Base-by-base conservation (phyloP, 2,329 filamentous ascomycete genomes). In the Pseudocercospora fijiensis region DNA sequence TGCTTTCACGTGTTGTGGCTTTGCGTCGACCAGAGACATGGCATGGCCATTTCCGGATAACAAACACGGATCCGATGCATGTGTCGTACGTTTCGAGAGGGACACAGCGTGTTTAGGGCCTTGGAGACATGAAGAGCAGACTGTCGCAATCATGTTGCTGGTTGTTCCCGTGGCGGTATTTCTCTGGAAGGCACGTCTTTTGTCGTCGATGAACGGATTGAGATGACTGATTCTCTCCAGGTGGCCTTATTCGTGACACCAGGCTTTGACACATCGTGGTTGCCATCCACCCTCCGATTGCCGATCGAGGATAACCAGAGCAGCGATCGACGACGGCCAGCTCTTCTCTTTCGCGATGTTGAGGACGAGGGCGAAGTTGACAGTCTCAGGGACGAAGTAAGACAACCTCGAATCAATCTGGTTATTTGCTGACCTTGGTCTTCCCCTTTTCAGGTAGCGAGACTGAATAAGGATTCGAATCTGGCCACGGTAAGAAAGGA, bases 1-100 rank as follows among this genome's bases (percentile, higher is more conserved):
- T 71, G 74, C 81, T 0, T 82, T 90, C 30, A 73, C 83, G 7
- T 92, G 89, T 77, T 92, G 89, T 68, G 89, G 89, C 0, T 79
- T 90, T 33, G 81, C 81, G 61, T 82, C 79, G 4, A 72, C 85
- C 27, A 75, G 73, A 28, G 88, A 92, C 70, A 84, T 83, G 68
- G 83, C 84, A 0, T 90, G 83, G 79, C 89, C 89, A 0, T 90
- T 89, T 63, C 79, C 79, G 59, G 61, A 77, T 60, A 67, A 75
- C 58, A 68, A 70, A 57, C 57, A 75, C 51, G 65, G 71, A 47
- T 47, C 61, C 20, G 68, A 75, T 49, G 73, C 76, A 11, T 89
- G 87, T 70, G 68, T 76, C 4, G 73, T 78, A 52, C 75, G 79
- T 4, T 86, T 81, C 67, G 78, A 79, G 0, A 78, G 85, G 28